Evolutionary conservation across 805 yeast species (phyloP), one percentile per base, ranked within the genome.

Genomic region (Blastobotrys terrestris): DNA sequence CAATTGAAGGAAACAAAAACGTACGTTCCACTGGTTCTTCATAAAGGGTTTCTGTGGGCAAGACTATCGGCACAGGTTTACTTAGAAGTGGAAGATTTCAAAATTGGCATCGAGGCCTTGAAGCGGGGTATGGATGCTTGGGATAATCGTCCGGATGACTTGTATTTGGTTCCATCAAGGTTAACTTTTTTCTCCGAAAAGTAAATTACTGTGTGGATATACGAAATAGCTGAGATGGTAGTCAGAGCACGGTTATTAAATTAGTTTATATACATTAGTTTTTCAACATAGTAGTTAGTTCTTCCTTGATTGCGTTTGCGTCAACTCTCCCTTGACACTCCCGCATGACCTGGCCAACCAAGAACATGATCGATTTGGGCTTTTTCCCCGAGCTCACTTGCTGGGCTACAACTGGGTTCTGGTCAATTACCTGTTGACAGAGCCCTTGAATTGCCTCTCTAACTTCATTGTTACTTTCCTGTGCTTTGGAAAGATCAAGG

Each of bases 281-380:
- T 13, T 13, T 26, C 15, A n/a, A 19, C 11, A 18, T 41, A 21
- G 44, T 20, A 20, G 39, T 20, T 31, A 51, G 52, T 44, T 53
- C 18, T 39, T 31, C 19, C 42, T 57, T 60, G n/a, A 58, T 53
- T 2, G 46, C 44, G 11, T 46, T 47, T 3, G 65, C 61, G 21
- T 61, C 62, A 5, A 62, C 87, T 77, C 56, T 77, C 2, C 97
- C 97, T 58, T 83, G 85, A 1, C 88, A 79, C 52, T 76, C 71
- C 61, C 81, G 80, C 96, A 94, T 88, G 16, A 89, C 95, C 63
- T 79, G 80, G 0, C 97, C 98, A 2, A 94, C 77, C 52, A 94
- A 72, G 61, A 74, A 87, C 61, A 89, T 87, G n/a, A 92, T 61
- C 11, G 90, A 80, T 39, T 78, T 79, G 43, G 70, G 68, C 57